phyloP scores from a whole-genome alignment of 176 grass and related monocot species.

The Musa troglodytarum region DNA sequence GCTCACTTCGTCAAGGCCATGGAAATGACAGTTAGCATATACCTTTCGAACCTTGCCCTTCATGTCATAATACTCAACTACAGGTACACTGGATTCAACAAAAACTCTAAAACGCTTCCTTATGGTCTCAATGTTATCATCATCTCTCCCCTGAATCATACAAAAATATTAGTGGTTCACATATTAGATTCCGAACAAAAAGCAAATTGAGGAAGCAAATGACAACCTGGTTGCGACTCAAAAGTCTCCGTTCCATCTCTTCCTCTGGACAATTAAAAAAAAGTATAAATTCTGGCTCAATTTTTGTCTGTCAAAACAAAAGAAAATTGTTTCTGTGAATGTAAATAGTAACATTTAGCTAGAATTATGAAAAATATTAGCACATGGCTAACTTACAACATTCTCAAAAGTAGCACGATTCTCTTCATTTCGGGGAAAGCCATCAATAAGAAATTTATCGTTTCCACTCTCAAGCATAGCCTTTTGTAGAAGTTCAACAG shows the following conservation, averaged over 20 bases:
- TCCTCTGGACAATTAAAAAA: conserved; percentile 89
- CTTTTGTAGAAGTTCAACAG: conserved; percentile 71
- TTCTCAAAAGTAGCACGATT: conserved; percentile 78
- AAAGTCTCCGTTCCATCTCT: conserved; percentile 83
- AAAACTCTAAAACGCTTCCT: conserved; percentile 86
- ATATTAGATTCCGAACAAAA: not conserved
- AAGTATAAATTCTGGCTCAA: conserved; percentile 60
- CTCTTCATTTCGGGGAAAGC: conserved; percentile 91
- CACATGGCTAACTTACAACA: conserved; percentile 41
- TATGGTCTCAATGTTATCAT: conserved; percentile 98
- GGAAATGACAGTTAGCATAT: not conserved
- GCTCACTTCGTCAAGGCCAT: not conserved
- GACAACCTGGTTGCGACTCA: conserved; percentile 78
- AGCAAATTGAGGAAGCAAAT: not conserved
- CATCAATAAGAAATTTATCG: conserved; percentile 77
- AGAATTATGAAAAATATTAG: conserved; percentile 7
- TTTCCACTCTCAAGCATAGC: conserved; percentile 75
- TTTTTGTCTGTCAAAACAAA: conserved; percentile 56
- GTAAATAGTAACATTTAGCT: not conserved
- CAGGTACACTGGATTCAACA: conserved; percentile 88
- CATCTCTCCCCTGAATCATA: conserved; percentile 77
- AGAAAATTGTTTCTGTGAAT: conserved; percentile 3
- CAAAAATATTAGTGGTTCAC: not conserved
- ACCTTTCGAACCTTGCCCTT: conserved; percentile 80
- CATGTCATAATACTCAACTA: conserved; percentile 57